Evolutionary conservation across 768 basidiomycete genomes (phyloP), one percentile per base, ranked within the genome.

Genomic region (Leccinum rimulosum): DNA sequence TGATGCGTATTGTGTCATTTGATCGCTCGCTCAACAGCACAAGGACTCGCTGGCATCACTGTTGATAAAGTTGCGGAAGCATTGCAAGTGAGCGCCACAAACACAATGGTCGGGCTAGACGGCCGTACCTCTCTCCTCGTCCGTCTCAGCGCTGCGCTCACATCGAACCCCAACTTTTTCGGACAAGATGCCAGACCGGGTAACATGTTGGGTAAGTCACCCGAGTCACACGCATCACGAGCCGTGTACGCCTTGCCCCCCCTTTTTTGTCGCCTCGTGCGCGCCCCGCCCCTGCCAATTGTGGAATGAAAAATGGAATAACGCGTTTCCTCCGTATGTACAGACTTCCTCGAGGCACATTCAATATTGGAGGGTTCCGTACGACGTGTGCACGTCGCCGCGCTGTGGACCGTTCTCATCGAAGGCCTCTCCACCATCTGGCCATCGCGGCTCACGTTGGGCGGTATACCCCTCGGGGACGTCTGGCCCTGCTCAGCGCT

Each of bases 71-170:
- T 89, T 27, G 81, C 86, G 6, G 64, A 76, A 38, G 88, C 84
- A 3, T 86, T 98, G 81, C 96, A 98, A 73, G 94, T 94, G 28
- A 79, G 73, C 52, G 76, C 82, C 1, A 61, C 78, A 0, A 98
- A 98, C 70, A 89, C 91, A 0, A 91, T 98, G 86, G 86, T 91
- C 17, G 96, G 95, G 6, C 80, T 98, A 19, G 87, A 93, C 61
- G 96, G 96, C 2, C 87, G 96, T 35, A 80, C 93, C 0, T 79
- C 83, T 0, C 82, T 98, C 4, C 81, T 98, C 17, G 77, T 80
- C 64, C 87, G 84, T 61, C 84, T 98, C 47, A 82, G 84, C 49
- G 76, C 77, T 35, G 95, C 95, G 0, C 82, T 98, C 58, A 77
- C 79, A 25, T 72, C 80, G 3, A 84, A 80, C 63, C 79, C 88